Evolutionary conservation across 345 rosid species (phyloP).

Genomic region (Gossypium australe): DNA sequence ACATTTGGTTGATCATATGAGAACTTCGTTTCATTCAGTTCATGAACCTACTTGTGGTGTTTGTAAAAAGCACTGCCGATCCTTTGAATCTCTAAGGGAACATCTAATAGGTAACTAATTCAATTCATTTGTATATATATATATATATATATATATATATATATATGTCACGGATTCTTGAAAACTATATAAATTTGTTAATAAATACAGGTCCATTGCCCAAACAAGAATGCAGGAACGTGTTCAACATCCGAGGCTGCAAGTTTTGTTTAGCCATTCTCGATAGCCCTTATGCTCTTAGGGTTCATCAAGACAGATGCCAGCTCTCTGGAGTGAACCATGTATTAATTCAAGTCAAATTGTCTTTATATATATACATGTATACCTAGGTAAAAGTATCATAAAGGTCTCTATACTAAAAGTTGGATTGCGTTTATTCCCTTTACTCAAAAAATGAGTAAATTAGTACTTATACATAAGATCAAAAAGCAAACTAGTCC

Average conservation of each 20-base stretch:
- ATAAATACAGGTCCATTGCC: conserved; percentile 68
- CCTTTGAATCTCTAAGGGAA: conserved; percentile 87
- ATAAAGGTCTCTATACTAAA: too few relatives aligned
- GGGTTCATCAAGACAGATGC: conserved; percentile 78
- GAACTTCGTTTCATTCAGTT: conserved; percentile 63
- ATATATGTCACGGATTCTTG: neutral
- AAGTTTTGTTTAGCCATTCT: conserved; percentile 61
- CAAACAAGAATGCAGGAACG: conserved; percentile 75
- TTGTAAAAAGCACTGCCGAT: conserved; percentile 83
- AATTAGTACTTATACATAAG: too few relatives aligned
- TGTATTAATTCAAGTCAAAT: conserved; percentile 20
- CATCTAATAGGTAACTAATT: conserved; percentile 64
- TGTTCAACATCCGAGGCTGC: conserved; percentile 73
- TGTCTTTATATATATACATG: too few relatives aligned
- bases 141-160: neutral
- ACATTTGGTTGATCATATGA: conserved; percentile 94
- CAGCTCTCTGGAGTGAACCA: conserved; percentile 37
- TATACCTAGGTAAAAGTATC: too few relatives aligned
- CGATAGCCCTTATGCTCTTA: conserved; percentile 53
- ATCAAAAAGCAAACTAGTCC: too few relatives aligned
- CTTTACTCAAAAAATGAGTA: too few relatives aligned
- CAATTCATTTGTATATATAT: neutral
- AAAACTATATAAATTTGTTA: neutral
- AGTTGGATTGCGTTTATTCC: too few relatives aligned
- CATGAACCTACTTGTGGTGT: conserved; percentile 83